phyloP scores from a whole-genome alignment of 192 early-diverging fungal genomes.

The Podila epicladia region DNA sequence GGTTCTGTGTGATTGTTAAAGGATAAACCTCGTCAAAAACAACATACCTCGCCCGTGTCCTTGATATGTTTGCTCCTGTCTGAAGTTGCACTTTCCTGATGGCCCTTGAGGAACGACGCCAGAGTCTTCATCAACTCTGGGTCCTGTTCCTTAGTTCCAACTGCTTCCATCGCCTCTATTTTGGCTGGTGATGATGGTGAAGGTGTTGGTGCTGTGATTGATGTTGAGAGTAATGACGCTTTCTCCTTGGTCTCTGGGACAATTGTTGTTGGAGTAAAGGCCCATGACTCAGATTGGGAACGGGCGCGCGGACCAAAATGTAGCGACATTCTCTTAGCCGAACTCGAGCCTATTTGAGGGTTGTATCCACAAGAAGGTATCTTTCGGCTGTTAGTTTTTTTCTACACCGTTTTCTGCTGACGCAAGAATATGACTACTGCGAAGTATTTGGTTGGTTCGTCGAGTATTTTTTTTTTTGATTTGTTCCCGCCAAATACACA shows the following conservation, averaged over 20 bases:
- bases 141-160: background rate
- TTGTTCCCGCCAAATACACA: background rate
- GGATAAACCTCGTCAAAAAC: background rate
- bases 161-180: background rate
- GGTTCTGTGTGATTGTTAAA: too few relatives aligned
- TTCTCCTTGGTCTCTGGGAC: background rate
- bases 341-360: slow-evolving; percentile 9
- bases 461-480: too few relatives aligned
- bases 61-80: background rate
- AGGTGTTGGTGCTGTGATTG: background rate
- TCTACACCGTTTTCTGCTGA: too few relatives aligned
- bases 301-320: slow-evolving; percentile 10
- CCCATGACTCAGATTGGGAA: slow-evolving; percentile 35
- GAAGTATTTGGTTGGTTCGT: too few relatives aligned
- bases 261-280: slow-evolving; percentile 9
- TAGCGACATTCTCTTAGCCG: slow-evolving; percentile 14
- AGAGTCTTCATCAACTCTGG: slow-evolving; percentile 5
- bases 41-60: background rate
- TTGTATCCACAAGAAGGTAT: background rate
- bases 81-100: background rate
- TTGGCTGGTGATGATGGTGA: background rate
- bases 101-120: background rate
- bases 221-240: background rate
- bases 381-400: too few relatives aligned
- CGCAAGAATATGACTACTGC: too few relatives aligned